phyloP scores from a whole-genome alignment of 495 filamentous ascomycete genomes.

The Daldinia vernicosa region DNA sequence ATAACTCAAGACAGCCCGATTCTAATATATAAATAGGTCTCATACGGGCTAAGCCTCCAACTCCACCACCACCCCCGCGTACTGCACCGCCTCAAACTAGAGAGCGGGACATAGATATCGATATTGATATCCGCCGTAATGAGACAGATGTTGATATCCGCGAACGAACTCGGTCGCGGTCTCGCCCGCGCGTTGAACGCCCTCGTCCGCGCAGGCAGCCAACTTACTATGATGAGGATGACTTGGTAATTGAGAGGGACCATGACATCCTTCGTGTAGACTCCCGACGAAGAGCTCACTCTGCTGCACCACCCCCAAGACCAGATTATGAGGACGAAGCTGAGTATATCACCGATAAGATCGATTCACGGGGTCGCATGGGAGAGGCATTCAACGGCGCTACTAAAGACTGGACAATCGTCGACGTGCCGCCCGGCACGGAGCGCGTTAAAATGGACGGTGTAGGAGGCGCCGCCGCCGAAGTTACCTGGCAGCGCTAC shows the following conservation, averaged over 20 bases:
- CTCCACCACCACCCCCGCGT: conserved; percentile 56
- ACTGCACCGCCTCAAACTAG: conserved; percentile 45
- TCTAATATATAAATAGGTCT: conserved; percentile 48
- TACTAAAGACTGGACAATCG: conserved; percentile 77
- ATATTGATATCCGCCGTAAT: conserved; percentile 58
- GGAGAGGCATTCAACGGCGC: conserved; percentile 74
- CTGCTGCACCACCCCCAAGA: conserved; percentile 57
- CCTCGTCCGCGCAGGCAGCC: conserved; percentile 41
- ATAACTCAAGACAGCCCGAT: not conserved
- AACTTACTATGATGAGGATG: conserved; percentile 52
- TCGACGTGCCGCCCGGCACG: conserved; percentile 83
- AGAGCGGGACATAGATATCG: conserved; percentile 61
- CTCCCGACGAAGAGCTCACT: conserved; percentile 54
- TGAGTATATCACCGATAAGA: conserved; percentile 71
- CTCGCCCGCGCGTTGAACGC: conserved; percentile 49
- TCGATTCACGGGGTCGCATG: conserved; percentile 65
- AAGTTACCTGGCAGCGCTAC: conserved; percentile 78
- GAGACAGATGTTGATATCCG: conserved; percentile 62
- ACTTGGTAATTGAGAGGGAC: conserved; percentile 63
- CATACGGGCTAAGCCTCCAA: conserved; percentile 54
- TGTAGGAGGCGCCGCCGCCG: conserved; percentile 69
- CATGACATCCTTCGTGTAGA: conserved; percentile 65
- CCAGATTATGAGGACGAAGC: conserved; percentile 64
- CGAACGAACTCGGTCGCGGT: conserved; percentile 49
- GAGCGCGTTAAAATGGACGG: conserved; percentile 79